Evolutionary conservation across 352 stramenopile species (phyloP).

Genomic region (Phytophthora pinifolia): DNA sequence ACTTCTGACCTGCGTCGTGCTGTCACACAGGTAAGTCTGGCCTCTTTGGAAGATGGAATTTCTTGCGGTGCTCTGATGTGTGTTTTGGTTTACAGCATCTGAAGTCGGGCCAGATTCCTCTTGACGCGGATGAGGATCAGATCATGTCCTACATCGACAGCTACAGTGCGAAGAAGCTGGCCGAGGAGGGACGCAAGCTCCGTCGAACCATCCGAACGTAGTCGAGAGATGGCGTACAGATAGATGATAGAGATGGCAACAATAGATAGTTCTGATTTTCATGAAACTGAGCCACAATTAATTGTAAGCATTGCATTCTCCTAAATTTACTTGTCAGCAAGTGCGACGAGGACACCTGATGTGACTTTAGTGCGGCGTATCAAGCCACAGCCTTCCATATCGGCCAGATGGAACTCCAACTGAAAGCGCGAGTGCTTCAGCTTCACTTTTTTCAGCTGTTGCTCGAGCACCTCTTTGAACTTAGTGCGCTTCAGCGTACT

Average conservation of each 20-base stretch:
- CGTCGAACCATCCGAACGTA: constrained; percentile 55
- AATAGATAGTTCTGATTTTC: constrained; percentile 9
- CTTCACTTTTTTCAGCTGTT: constrained; percentile 64
- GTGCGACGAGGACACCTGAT: constrained; percentile 49
- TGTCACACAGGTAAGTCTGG: constrained; percentile 52
- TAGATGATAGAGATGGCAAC: not conserved
- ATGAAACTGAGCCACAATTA: not conserved
- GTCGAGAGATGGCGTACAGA: constrained; percentile 9
- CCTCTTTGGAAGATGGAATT: not conserved
- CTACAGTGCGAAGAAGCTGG: constrained; percentile 51
- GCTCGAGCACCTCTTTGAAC: constrained; percentile 62
- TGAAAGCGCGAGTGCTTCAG: constrained; percentile 55
- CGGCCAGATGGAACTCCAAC: constrained; percentile 56
- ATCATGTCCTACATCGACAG: constrained; percentile 63
- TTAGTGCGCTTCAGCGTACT: constrained; percentile 52
- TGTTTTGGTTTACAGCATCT: constrained; percentile 47
- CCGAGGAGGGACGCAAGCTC: constrained; percentile 60
- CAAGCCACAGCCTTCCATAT: constrained; percentile 63
- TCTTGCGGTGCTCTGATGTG: constrained; percentile 11
- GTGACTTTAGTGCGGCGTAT: constrained; percentile 55
- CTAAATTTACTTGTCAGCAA: constrained; percentile 31
- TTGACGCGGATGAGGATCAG: constrained; percentile 53
- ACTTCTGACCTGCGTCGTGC: constrained; percentile 65
- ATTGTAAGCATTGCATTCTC: not conserved
- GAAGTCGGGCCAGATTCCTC: constrained; percentile 52